Conservation (phyloP, 73 alveolate species). For the Tetrahymena malaccensis region DNA sequence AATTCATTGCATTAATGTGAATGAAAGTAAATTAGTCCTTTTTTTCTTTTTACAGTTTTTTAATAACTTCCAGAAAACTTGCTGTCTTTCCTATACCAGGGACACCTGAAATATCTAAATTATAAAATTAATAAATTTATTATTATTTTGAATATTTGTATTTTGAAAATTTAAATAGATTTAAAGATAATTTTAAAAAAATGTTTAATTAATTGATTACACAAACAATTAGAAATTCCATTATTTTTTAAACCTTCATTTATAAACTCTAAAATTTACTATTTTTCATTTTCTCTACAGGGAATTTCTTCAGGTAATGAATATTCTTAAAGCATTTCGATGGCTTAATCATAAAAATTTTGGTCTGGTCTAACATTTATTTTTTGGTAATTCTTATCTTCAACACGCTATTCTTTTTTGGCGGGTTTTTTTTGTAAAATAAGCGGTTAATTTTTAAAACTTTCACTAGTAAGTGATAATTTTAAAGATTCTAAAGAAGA, state of each 20-base stretch:
- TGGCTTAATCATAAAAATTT: background rate
- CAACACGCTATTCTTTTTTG: background rate
- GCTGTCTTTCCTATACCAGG: conserved; percentile 75
- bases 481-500: background rate
- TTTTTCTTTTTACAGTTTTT: background rate
- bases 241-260: conserved; percentile 37
- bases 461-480: background rate
- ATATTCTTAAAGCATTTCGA: background rate
- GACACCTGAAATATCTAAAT: conserved; percentile 49
- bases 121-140: background rate
- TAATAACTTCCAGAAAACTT: conserved; percentile 28
- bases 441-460: background rate
- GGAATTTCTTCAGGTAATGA: conserved; percentile 57
- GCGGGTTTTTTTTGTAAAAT: background rate
- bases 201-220: background rate
- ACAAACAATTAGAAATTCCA: conserved; percentile 49
- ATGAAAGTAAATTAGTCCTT: conserved; percentile 7
- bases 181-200: background rate
- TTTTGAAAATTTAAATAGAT: background rate
- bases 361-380: background rate
- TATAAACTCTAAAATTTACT: conserved; percentile 45
- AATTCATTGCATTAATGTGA: conserved; percentile 40
- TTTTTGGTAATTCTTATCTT: background rate
- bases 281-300: conserved; percentile 73
- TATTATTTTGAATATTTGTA: background rate